Percentiles rank a stretch among this genome's conserved stretches.
phyloP scores from a whole-genome alignment of 2,329 filamentous ascomycete species.

The Ophidiomyces ophidiicola region DNA sequence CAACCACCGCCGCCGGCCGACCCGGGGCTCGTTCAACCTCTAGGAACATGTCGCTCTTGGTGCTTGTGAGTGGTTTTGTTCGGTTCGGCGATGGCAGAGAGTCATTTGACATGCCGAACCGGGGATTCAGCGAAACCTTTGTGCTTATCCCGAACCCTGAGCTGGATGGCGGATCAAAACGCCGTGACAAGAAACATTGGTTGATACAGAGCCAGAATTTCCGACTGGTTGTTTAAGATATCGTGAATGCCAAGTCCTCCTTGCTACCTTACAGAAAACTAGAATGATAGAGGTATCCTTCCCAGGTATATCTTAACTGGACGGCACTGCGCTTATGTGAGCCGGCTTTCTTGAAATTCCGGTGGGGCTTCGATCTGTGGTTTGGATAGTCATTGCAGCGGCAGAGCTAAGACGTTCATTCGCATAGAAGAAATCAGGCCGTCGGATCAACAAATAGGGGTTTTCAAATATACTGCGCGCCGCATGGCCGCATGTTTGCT shows the following conservation, averaged over 20 bases:
- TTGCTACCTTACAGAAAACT: no score
- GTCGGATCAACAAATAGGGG: background rate
- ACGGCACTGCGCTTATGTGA: no score
- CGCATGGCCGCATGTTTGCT: constrained; percentile 49
- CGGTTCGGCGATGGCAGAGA: constrained; percentile 48
- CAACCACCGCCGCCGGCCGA: constrained; percentile 29
- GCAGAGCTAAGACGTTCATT: background rate
- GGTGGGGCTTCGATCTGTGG: no score
- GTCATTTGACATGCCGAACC: constrained; percentile 47
- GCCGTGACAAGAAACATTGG: constrained; percentile 47
- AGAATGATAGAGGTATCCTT: no score
- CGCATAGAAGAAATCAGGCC: background rate
- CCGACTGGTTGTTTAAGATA: constrained; percentile 40
- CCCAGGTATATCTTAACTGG: no score
- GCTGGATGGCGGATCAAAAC: constrained; percentile 42
- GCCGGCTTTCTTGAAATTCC: no score
- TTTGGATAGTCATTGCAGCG: background rate
- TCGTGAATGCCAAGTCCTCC: no score
- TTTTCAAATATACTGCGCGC: constrained; percentile 18
- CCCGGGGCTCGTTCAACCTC: constrained; percentile 23
- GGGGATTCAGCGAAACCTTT: constrained; percentile 68
- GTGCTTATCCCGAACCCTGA: constrained; percentile 59
- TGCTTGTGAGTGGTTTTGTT: constrained; percentile 63
- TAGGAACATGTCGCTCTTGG: constrained; percentile 55
- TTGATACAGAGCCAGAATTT: constrained; percentile 64